Conservation (phyloP, 78 protist species). For the Isochrysis galbana region DNA sequence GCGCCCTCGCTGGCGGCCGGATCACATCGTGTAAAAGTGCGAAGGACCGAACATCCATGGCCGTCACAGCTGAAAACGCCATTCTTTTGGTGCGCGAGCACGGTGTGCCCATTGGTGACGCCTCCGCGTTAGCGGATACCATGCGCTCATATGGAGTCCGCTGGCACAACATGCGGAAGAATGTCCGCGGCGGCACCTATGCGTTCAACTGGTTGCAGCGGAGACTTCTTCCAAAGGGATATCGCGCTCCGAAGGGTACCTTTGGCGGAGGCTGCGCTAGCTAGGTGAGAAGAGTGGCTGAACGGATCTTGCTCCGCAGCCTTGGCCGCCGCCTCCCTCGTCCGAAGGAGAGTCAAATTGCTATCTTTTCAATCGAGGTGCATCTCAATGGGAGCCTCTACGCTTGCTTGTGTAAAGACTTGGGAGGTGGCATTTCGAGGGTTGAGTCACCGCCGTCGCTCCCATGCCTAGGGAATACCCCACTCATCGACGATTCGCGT, state of each 20-base stretch:
- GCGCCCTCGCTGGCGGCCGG: neutral
- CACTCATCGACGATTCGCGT: too few species aligned
- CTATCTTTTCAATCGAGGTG: too few species aligned
- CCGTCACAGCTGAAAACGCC: conserved; percentile 18
- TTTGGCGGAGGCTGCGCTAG: too few species aligned
- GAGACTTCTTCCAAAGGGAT: neutral
- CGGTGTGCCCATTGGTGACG: neutral
- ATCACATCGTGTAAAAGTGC: conserved; percentile 2
- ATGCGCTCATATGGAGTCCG: neutral
- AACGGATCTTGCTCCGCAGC: too few species aligned
- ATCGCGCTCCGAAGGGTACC: neutral
- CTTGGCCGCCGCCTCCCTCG: too few species aligned
- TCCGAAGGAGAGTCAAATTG: too few species aligned
- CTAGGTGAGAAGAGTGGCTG: too few species aligned
- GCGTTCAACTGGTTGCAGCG: conserved; percentile 3
- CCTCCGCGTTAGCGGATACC: neutral
- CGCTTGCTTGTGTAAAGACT: too few species aligned
- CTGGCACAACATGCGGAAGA: neutral
- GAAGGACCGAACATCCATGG: conserved; percentile 17
- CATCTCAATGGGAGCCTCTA: too few species aligned
- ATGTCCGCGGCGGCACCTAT: neutral
- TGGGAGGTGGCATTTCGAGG: too few species aligned
- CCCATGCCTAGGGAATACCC: too few species aligned
- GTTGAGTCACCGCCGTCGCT: too few species aligned
- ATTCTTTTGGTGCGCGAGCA: neutral